Percentiles rank a stretch among this genome's conserved stretches.
Conservation (phyloP, 129 eudicot species). For the Erigeron canadensis region DNA sequence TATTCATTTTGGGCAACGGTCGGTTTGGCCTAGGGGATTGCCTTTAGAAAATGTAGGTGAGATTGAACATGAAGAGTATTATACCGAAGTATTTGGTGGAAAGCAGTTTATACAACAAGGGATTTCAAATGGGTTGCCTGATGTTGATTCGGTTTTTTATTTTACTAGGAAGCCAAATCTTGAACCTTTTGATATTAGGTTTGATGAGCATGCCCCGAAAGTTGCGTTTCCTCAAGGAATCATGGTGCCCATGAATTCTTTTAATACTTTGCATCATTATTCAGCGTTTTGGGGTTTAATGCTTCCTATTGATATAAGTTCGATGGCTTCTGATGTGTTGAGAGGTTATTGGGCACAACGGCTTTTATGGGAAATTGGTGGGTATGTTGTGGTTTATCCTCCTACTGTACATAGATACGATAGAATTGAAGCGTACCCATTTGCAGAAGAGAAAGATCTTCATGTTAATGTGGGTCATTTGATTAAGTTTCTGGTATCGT, state of each 20-base stretch:
- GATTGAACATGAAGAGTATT: conserved; percentile 75
- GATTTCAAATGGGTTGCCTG: conserved; percentile 88
- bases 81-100: conserved; percentile 85
- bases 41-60: conserved; percentile 96
- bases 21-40: conserved; percentile 96
- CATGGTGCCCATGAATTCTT: conserved; percentile 91
- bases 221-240: conserved; percentile 93
- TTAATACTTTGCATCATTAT: conserved; percentile 76
- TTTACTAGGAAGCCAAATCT: conserved; percentile 70
- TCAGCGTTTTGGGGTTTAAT: conserved; percentile 95
- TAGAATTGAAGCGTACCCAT: conserved; percentile 82
- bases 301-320: conserved; percentile 87
- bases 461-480: conserved; percentile 95
- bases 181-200: conserved; percentile 78
- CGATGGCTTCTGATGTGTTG: conserved; percentile 96
- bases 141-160: conserved; percentile 93
- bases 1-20: conserved; percentile 87
- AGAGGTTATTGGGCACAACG: conserved; percentile 99
- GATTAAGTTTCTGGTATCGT: conserved; percentile 66
- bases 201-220: conserved; percentile 81
- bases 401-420: conserved; percentile 86
- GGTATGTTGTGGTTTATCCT: conserved; percentile 93
- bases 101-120: conserved; percentile 93
- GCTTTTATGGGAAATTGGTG: conserved; percentile 96
- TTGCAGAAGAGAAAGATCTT: conserved; percentile 97